These are phyloP conservation scores for Puccinia novopanici DNA, from an alignment of 1,284 basidiomycete genomes.

Conservation along the genomic window DNA sequence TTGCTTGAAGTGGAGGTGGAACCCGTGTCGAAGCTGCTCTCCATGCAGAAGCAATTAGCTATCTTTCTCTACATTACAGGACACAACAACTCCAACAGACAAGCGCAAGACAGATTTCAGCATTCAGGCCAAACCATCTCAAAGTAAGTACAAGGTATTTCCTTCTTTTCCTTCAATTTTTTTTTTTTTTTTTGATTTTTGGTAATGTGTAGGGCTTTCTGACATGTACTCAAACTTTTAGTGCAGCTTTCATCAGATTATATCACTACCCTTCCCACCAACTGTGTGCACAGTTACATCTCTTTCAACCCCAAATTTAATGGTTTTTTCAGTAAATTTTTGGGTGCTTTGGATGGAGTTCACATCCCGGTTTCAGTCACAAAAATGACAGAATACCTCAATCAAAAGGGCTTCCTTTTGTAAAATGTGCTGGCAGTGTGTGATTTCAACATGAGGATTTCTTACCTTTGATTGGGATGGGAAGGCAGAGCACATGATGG, in stretches of 20 bases:
- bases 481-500: conserved; percentile 60
- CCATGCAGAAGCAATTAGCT: neutral
- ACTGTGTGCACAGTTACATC: too few relatives aligned
- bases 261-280: too few relatives aligned
- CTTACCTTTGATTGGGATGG: conserved; percentile 60
- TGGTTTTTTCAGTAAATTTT: conserved; percentile 60
- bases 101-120: conserved; percentile 51
- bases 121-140: conserved; percentile 51
- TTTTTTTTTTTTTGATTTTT: too few relatives aligned
- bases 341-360: conserved; percentile 62
- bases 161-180: too few relatives aligned
- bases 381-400: conserved; percentile 55
- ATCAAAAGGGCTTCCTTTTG: conserved; percentile 59
- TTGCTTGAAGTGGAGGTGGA: neutral
- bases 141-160: too few relatives aligned
- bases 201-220: too few relatives aligned
- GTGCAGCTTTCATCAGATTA: neutral
- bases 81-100: neutral
- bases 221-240: neutral
- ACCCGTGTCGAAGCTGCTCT: neutral
- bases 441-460: conserved; percentile 59
- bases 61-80: neutral
- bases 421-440: conserved; percentile 60
- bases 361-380: conserved; percentile 59
- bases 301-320: conserved; percentile 52